A percentile compares a stretch with the other conserved stretches of the same genome.
Conservation (phyloP, 2,329 filamentous ascomycete species). For the Aureobasidium zeae region DNA sequence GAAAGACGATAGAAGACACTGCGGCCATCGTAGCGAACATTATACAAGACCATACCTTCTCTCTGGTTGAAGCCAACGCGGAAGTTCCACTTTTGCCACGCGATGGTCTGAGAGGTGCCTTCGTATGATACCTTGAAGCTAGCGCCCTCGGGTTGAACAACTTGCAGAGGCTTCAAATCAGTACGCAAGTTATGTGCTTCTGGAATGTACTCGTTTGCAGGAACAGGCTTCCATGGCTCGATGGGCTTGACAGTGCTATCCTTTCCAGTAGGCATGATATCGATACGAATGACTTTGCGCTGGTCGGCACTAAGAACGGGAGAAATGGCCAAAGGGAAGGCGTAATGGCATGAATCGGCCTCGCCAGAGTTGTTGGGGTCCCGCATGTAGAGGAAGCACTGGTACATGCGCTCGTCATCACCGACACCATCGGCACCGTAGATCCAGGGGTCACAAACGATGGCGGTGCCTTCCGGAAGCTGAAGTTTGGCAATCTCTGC, state of each 20-base stretch:
- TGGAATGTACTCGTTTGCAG: constrained; percentile 57
- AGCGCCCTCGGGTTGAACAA: constrained; percentile 55
- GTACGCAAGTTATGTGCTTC: constrained; percentile 52
- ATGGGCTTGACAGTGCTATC: constrained; percentile 50
- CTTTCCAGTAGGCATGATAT: constrained; percentile 57
- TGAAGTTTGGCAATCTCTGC: constrained; percentile 51
- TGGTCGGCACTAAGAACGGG: constrained; percentile 56
- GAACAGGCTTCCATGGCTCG: constrained; percentile 48
- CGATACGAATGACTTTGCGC: constrained; percentile 59
- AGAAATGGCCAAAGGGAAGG: constrained; percentile 57
- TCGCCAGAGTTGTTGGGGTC: constrained; percentile 52
- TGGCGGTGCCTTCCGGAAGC: constrained; percentile 46
- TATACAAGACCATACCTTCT: constrained; percentile 59
- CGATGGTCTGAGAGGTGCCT: constrained; percentile 46
- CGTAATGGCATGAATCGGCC: constrained; percentile 59
- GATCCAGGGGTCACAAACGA: constrained; percentile 60
- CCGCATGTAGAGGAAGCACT: constrained; percentile 58
- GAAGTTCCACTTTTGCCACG: constrained; percentile 60
- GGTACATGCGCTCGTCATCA: constrained; percentile 44
- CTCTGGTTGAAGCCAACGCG: constrained; percentile 53
- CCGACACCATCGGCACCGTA: constrained; percentile 47
- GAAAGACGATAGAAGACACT: constrained; percentile 58
- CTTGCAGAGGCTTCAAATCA: constrained; percentile 55
- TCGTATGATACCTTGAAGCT: constrained; percentile 48
- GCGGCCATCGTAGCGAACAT: constrained; percentile 45